Evolutionary conservation across 2,329 filamentous ascomycete species (phyloP).

Genomic region (Aspergillus felis): DNA sequence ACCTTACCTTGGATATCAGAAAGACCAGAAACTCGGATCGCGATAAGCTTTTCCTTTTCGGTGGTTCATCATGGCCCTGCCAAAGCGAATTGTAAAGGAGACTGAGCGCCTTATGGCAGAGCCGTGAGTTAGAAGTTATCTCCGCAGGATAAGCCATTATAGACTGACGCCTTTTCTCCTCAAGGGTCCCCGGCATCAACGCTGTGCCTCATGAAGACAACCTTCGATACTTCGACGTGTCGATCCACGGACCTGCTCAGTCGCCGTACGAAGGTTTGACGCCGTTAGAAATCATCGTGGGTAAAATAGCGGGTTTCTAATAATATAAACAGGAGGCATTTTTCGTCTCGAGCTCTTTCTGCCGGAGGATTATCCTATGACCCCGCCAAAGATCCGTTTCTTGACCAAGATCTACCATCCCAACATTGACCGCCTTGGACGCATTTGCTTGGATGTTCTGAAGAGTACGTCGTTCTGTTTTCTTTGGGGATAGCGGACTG

Average conservation of each 20-base stretch:
- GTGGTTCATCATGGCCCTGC: conserved; percentile 59
- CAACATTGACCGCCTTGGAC: conserved; percentile 95
- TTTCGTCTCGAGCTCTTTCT: conserved; percentile 98
- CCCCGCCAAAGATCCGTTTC: conserved; percentile 95
- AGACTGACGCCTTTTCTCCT: conserved; percentile 6
- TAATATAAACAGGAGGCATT: conserved; percentile 59
- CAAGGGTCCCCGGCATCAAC: conserved; percentile 90
- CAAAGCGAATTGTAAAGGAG: conserved; percentile 98
- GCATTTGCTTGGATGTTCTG: conserved; percentile 93
- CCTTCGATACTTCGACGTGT: conserved; percentile 95
- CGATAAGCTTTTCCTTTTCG: conserved; percentile 18
- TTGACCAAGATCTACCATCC: conserved; percentile 99
- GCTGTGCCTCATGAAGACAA: conserved; percentile 96
- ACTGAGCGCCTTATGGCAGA: conserved; percentile 95
- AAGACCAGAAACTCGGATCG: conserved; percentile 9
- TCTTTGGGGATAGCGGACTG: not conserved
- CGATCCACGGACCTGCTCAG: conserved; percentile 85
- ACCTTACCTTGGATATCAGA: conserved; percentile 6
- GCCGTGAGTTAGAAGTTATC: conserved; percentile 61
- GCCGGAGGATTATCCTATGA: conserved; percentile 99
- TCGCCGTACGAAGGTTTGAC: conserved; percentile 85
- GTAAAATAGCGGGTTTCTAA: conserved; percentile 1
- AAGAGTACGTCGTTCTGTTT: conserved; percentile 67
- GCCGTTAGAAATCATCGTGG: not conserved
- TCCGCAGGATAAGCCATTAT: not conserved